phyloP scores from a whole-genome alignment of 2,329 filamentous ascomycete species.

The Salinomyces thailandicus region DNA sequence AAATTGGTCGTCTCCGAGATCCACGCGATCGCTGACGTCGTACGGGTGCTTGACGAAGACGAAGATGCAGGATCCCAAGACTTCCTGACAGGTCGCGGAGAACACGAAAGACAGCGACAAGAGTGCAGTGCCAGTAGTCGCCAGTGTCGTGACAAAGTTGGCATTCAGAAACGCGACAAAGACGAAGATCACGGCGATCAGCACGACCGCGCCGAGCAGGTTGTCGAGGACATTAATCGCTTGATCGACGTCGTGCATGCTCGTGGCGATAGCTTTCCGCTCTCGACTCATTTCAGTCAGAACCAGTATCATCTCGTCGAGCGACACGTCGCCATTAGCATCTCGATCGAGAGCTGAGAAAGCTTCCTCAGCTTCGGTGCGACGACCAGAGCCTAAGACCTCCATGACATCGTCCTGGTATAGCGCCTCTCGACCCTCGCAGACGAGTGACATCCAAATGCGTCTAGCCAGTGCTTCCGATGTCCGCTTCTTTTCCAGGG shows the following conservation, averaged over 20 bases:
- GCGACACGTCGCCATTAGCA: conserved; percentile 82
- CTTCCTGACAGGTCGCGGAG: conserved; percentile 80
- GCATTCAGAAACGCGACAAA: conserved; percentile 77
- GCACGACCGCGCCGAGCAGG: conserved; percentile 69
- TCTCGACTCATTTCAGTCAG: conserved; percentile 75
- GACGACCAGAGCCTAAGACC: conserved; percentile 67
- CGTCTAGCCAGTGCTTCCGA: conserved; percentile 88
- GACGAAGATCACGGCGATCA: conserved; percentile 56
- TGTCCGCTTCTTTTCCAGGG: conserved; percentile 70
- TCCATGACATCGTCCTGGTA: conserved; percentile 74
- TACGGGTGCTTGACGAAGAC: conserved; percentile 97
- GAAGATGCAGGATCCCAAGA: conserved; percentile 97
- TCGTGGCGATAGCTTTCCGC: conserved; percentile 77
- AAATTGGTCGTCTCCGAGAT: conserved; percentile 58
- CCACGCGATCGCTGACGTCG: conserved; percentile 89
- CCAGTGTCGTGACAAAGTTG: conserved; percentile 72
- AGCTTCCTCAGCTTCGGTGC: conserved; percentile 72
- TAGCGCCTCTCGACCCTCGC: conserved; percentile 74
- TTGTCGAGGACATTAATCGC: conserved; percentile 85
- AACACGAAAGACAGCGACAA: conserved; percentile 97
- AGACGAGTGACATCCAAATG: conserved; percentile 96
- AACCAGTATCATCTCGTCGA: conserved; percentile 90
- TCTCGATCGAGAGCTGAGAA: conserved; percentile 76
- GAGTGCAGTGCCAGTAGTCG: conserved; percentile 81
- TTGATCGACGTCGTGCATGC: conserved; percentile 96